Percentiles rank a stretch among this genome's conserved stretches.
These are phyloP conservation scores for Alternaria sp. DNA, from an alignment of 2,329 filamentous ascomycete genomes.

Conservation along the genomic window DNA sequence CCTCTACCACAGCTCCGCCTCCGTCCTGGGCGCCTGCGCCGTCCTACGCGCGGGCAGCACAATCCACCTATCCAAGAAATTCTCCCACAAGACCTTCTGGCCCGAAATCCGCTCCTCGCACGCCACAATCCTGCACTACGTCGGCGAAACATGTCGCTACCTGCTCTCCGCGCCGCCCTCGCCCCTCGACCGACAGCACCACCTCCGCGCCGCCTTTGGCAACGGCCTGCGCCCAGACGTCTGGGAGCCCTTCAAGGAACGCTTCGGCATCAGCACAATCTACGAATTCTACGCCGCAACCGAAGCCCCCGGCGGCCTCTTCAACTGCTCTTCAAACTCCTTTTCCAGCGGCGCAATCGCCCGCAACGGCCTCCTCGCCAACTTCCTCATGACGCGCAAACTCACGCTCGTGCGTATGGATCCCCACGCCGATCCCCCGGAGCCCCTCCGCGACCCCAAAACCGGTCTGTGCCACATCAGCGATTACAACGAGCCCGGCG, in stretches of 20 bases:
- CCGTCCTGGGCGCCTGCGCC: conserved; percentile 36
- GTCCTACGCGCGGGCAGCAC: conserved; percentile 36
- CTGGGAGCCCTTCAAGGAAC: conserved; percentile 49
- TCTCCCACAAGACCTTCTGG: conserved; percentile 49
- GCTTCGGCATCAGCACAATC: conserved; percentile 47
- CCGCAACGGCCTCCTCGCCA: conserved; percentile 68
- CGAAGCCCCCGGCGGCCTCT: conserved; percentile 65
- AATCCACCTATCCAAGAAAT: conserved; percentile 38
- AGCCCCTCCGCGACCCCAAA: conserved; percentile 66
- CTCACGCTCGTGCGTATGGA: conserved; percentile 72
- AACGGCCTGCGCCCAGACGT: conserved; percentile 52
- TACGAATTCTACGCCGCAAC: conserved; percentile 51
- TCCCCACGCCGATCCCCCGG: conserved; percentile 62
- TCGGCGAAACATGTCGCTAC: conserved; percentile 50
- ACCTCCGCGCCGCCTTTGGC: conserved; percentile 42
- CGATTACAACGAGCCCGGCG: conserved; percentile 69
- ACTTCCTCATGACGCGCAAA: conserved; percentile 57
- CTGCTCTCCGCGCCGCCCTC: conserved; percentile 43
- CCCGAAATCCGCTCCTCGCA: conserved; percentile 43
- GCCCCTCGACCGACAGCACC: conserved; percentile 40
- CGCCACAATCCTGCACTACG: conserved; percentile 49
- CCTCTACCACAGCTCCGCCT: conserved; percentile 45
- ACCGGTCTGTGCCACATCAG: conserved; percentile 70
- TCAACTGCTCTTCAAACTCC: conserved; percentile 61
- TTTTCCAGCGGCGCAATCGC: conserved; percentile 69